A percentile compares a stretch with the other conserved stretches of the same genome.
phyloP scores from a whole-genome alignment of 352 stramenopile genomes.

The Plasmopara muralis region DNA sequence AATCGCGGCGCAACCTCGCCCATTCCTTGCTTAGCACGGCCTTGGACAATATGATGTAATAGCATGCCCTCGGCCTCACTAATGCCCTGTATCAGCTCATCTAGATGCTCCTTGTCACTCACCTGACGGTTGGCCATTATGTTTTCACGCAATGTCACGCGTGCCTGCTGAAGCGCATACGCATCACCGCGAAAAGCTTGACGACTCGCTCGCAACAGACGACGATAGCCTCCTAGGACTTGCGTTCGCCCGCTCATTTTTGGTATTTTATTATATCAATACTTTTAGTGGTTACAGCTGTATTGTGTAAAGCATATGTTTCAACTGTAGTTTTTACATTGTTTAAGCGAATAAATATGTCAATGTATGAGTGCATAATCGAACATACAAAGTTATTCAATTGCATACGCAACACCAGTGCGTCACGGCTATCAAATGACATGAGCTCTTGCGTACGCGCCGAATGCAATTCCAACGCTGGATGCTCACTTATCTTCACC shows the following conservation, averaged over 20 bases:
- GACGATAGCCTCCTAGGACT: slow-evolving; percentile 70
- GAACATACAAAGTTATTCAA: too few species aligned
- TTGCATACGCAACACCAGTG: too few species aligned
- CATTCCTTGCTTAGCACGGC: slow-evolving; percentile 40
- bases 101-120: slow-evolving; percentile 39
- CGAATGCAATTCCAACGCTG: too few species aligned
- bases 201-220: slow-evolving; percentile 65
- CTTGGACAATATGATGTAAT: slow-evolving; percentile 83
- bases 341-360: too few species aligned
- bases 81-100: slow-evolving; percentile 65
- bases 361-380: too few species aligned
- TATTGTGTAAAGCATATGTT: too few species aligned
- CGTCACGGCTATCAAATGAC: too few species aligned
- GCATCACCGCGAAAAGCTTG: slow-evolving; percentile 64
- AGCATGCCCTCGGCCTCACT: slow-evolving; percentile 79
- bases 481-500: too few species aligned
- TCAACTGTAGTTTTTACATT: too few species aligned
- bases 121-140: slow-evolving; percentile 60
- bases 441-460: too few species aligned
- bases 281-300: too few species aligned
- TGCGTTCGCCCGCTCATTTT: slow-evolving; percentile 48
- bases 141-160: slow-evolving; percentile 53
- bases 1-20: slow-evolving; percentile 34
- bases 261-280: too few species aligned
- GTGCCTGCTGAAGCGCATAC: slow-evolving; percentile 59